A percentile compares a stretch with the other conserved stretches of the same genome.
Conservation (phyloP, 108 stramenopile species). For the Nitzschia palea region DNA sequence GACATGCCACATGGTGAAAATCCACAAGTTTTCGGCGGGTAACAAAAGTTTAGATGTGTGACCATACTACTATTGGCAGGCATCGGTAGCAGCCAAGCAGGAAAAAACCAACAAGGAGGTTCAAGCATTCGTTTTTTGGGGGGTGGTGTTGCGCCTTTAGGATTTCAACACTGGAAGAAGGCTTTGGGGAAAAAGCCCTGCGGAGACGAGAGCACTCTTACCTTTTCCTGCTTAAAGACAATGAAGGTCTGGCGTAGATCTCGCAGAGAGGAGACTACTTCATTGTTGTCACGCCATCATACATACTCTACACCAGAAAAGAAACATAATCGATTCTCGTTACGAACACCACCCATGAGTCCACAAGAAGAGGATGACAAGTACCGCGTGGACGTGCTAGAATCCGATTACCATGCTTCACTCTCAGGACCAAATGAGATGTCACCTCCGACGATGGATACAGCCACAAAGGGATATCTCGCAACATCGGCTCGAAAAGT, state of each 20-base stretch:
- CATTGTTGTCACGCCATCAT: neutral
- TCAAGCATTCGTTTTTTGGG: too few relatives aligned
- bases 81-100: too few relatives aligned
- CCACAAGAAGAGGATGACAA: constrained; percentile 1
- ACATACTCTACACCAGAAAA: too few relatives aligned
- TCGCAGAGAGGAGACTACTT: neutral
- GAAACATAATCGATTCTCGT: neutral
- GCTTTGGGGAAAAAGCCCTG: too few relatives aligned
- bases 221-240: too few relatives aligned
- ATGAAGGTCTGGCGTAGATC: constrained; percentile 1
- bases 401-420: constrained; percentile 2
- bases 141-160: too few relatives aligned
- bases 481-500: neutral
- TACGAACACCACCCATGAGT: neutral
- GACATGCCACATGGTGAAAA: neutral
- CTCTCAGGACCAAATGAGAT: neutral
- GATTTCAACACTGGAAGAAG: too few relatives aligned
- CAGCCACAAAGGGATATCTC: neutral
- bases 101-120: too few relatives aligned
- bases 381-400: neutral
- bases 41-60: too few relatives aligned
- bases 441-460: neutral
- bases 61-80: too few relatives aligned
- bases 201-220: too few relatives aligned
- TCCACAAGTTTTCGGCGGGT: constrained; percentile 1